Evolutionary conservation across 2,329 filamentous ascomycete species (phyloP).

Genomic region (Monosporascus sp.): DNA sequence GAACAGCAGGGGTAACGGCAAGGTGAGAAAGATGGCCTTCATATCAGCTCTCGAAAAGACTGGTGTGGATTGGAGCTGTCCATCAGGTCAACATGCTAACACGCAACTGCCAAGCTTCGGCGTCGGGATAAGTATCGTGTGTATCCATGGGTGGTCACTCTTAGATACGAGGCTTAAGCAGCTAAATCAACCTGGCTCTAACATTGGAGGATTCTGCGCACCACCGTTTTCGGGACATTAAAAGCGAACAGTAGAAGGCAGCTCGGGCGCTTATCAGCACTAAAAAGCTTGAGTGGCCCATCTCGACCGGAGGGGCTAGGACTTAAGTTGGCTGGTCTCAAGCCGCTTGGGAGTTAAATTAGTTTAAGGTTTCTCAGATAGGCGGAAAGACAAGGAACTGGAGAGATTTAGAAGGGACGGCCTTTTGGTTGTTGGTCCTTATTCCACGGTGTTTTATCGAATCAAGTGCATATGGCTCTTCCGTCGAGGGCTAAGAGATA

Average conservation of each 20-base stretch:
- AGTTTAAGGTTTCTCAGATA: no score
- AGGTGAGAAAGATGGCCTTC: background rate
- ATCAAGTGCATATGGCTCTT: no score
- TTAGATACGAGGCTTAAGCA: background rate
- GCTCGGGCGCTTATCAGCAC: background rate
- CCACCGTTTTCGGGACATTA: no score
- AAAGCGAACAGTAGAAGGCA: no score
- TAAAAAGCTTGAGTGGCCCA: background rate
- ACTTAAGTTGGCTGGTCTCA: no score
- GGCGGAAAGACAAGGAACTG: no score
- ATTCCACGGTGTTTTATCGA: no score
- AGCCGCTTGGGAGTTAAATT: no score
- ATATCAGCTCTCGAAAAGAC: background rate
- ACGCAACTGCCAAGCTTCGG: background rate
- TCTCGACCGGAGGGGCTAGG: background rate
- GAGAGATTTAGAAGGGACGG: no score
- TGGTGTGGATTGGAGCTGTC: background rate
- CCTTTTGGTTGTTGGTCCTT: no score
- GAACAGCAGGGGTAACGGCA: background rate
- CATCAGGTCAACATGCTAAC: background rate
- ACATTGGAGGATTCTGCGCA: no score
- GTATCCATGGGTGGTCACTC: background rate
- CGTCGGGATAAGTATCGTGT: background rate
- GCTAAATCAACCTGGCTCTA: background rate
- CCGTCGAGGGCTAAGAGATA: no score